Conservation (phyloP, 352 stramenopile genomes). For the Pythium biforme region DNA sequence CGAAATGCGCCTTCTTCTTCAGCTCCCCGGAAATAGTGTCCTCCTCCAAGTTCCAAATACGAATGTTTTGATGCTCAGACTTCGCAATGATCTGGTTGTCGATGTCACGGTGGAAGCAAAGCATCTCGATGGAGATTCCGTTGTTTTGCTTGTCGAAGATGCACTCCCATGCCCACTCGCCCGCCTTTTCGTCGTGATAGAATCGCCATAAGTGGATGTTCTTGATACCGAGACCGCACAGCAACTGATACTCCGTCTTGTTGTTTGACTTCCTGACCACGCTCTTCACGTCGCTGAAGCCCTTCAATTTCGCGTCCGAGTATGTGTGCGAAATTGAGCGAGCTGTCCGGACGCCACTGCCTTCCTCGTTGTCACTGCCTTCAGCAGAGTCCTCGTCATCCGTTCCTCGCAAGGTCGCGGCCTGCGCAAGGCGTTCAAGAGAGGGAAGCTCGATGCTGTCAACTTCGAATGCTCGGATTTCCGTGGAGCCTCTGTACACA, state of each 20-base stretch:
- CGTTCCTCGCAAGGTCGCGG: background rate
- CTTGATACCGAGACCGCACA: slow-evolving; percentile 86
- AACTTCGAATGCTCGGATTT: slow-evolving; percentile 81
- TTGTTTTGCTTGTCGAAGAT: slow-evolving; percentile 88
- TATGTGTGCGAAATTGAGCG: slow-evolving; percentile 64
- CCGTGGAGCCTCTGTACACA: slow-evolving; percentile 83
- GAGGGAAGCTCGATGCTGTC: slow-evolving; percentile 72
- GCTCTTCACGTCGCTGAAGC: slow-evolving; percentile 75
- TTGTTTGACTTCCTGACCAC: slow-evolving; percentile 40
- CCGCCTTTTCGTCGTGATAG: slow-evolving; percentile 38
- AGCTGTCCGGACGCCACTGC: slow-evolving; percentile 39
- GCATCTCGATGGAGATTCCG: slow-evolving; percentile 80
- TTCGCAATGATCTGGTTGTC: slow-evolving; percentile 76
- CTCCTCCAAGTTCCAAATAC: slow-evolving; percentile 78
- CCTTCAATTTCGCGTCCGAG: slow-evolving; percentile 83
- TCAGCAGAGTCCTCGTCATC: slow-evolving; percentile 14
- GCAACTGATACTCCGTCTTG: slow-evolving; percentile 68
- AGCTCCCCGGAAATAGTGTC: slow-evolving; percentile 35
- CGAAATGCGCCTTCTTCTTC: slow-evolving; percentile 64
- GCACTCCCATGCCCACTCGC: slow-evolving; percentile 77
- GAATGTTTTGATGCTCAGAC: slow-evolving; percentile 83
- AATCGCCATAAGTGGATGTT: slow-evolving; percentile 87
- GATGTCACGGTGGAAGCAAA: slow-evolving; percentile 60
- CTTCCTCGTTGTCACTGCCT: slow-evolving; percentile 33
- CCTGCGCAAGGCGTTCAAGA: slow-evolving; percentile 13